Conservation (phyloP, 768 basidiomycete genomes). For the Leucocoprinus sp. region DNA sequence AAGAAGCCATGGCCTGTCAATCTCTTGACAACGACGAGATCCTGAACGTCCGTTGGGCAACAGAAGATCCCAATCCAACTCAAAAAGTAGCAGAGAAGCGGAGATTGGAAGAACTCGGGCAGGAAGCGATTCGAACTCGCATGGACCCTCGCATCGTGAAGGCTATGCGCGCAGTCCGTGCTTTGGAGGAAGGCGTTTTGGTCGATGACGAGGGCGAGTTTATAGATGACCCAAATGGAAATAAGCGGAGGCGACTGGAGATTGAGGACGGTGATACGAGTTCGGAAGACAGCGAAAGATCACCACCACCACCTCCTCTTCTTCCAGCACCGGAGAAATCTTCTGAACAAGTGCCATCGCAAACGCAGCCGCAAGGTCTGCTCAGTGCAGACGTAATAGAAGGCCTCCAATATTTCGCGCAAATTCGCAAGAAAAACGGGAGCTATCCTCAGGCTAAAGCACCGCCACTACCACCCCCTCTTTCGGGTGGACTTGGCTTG, state of each 20-base stretch:
- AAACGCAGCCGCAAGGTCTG: conserved; percentile 44
- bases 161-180: conserved; percentile 78
- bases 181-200: conserved; percentile 77
- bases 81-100: conserved; percentile 82
- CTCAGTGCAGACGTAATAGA: conserved; percentile 82
- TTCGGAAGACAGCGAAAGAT: conserved; percentile 24
- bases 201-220: conserved; percentile 33
- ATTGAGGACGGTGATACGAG: conserved; percentile 26
- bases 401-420: conserved; percentile 89
- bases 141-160: conserved; percentile 88
- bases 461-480: conserved; percentile 22
- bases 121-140: conserved; percentile 74
- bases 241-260: conserved; percentile 25
- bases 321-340: too few relatives aligned
- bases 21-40: conserved; percentile 96
- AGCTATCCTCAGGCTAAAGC: conserved; percentile 21
- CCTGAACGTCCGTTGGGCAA: conserved; percentile 98
- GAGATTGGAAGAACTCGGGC: conserved; percentile 76
- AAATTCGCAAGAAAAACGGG: conserved; percentile 69
- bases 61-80: conserved; percentile 94
- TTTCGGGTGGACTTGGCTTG: conserved; percentile 43
- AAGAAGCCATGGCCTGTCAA: conserved; percentile 98
- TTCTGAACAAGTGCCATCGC: conserved; percentile 24
- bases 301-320: too few relatives aligned
- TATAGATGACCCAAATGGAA: conserved; percentile 24